phyloP scores from a whole-genome alignment of 2,329 filamentous ascomycete species.

The Cladosporium sp. region DNA sequence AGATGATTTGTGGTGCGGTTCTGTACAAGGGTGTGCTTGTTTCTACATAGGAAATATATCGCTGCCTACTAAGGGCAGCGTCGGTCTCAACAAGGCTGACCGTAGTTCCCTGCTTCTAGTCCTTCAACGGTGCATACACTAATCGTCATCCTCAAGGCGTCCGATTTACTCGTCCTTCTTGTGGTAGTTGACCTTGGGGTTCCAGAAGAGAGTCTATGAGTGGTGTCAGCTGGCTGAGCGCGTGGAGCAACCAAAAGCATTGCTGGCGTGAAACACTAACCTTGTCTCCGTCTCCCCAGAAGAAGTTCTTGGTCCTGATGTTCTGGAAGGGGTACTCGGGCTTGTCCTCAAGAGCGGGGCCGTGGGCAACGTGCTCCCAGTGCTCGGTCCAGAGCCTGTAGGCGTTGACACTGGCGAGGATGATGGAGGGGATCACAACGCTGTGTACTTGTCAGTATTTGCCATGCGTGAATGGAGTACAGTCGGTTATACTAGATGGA shows the following conservation, averaged over 20 bases:
- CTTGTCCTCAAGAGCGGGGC: slow-evolving; percentile 85
- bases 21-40: slow-evolving; percentile 14
- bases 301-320: slow-evolving; percentile 93
- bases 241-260: background rate
- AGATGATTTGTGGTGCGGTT: background rate
- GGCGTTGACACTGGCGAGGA: slow-evolving; percentile 75
- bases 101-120: background rate
- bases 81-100: background rate
- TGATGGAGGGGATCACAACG: slow-evolving; percentile 70
- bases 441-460: background rate
- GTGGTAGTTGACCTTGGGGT: slow-evolving; percentile 93
- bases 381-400: slow-evolving; percentile 92
- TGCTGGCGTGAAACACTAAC: slow-evolving; percentile 47
- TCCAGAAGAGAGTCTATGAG: slow-evolving; percentile 68
- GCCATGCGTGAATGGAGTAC: slow-evolving; percentile 13
- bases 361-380: slow-evolving; percentile 91
- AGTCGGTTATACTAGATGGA: slow-evolving; percentile 73
- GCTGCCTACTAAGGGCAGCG: background rate
- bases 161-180: slow-evolving; percentile 64
- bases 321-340: slow-evolving; percentile 97
- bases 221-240: slow-evolving; percentile 12
- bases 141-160: background rate
- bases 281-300: slow-evolving; percentile 96
- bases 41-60: slow-evolving; percentile 19
- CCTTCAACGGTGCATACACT: background rate